Base-by-base conservation (phyloP, 2,329 filamentous ascomycete genomes). In the Trichoderma gracile region DNA sequence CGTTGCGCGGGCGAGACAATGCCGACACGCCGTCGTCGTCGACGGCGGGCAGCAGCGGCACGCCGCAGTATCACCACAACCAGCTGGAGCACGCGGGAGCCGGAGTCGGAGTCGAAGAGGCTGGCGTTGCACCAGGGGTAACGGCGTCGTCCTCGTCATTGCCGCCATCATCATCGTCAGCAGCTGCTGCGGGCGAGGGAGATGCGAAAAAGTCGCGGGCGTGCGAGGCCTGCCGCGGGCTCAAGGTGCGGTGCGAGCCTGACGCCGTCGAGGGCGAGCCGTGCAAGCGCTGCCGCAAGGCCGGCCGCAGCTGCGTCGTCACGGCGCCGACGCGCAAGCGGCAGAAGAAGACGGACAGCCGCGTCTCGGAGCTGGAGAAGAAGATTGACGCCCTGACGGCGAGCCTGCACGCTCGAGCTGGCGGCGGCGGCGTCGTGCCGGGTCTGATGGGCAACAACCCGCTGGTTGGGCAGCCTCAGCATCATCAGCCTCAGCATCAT, bases 321-420 rank as follows among this genome's bases (percentile, higher is more conserved):
- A 96, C 92, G 1, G 86, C 87, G 67, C 91, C 84, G 15, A 86
- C 82, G 33, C 76, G 92, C 46, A 96, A 96, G 78, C 84, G 93
- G 50, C 91, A 94, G 79, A 96, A 94, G 81, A 96, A 96, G 81
- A 93, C 91, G 61, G 93, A 96, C 74, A 94, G 87, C 69, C 84
- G 92, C 58, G 93, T 97, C 14, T 90, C 92, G 9, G 93, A 97
- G 79, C 82, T 97, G 58, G 93, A 97, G 80, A 92, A 89, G 81
- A 96, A 96, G 80, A 94, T 97, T 68, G 92, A 97, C 79, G 91
- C 90, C 9, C 75, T 97, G 73, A 96, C 91, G 8, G 91, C 92
- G 7, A 92, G 87, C 42, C 74, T 97, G 68, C 88, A 92, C 52
- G 86, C 90, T 9, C 71, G 76, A 3, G 33, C 33, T 14, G 33